Percentiles rank a stretch among this genome's conserved stretches.
phyloP scores from a whole-genome alignment of 257 asterid genomes.

The Nicotiana tomentosiformis region DNA sequence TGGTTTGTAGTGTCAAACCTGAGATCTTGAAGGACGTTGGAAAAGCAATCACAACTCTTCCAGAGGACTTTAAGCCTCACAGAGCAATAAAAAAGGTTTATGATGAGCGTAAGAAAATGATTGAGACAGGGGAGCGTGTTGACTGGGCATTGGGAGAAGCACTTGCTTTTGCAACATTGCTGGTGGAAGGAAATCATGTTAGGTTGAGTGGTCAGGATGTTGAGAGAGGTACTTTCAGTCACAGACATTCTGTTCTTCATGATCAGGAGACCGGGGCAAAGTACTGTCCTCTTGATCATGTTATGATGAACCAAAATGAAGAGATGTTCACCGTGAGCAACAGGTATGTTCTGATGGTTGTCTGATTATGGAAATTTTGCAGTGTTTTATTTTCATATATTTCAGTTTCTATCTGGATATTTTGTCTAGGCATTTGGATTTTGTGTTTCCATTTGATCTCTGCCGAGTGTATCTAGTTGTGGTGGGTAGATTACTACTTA shows the following conservation, averaged over 20 bases:
- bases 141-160: slow-evolving; percentile 99
- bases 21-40: slow-evolving; percentile 92
- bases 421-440: background rate
- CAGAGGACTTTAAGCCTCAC: slow-evolving; percentile 76
- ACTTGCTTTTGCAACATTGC: slow-evolving; percentile 93
- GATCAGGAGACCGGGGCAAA: slow-evolving; percentile 84
- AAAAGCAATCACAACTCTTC: slow-evolving; percentile 74
- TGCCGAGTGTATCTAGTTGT: background rate
- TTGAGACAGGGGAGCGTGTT: slow-evolving; percentile 88
- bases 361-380: background rate
- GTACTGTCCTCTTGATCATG: slow-evolving; percentile 94
- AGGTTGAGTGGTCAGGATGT: slow-evolving; percentile 99
- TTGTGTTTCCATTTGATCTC: background rate
- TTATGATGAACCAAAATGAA: slow-evolving; percentile 76
- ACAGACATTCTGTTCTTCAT: slow-evolving; percentile 86
- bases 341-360: slow-evolving; percentile 43
- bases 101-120: slow-evolving; percentile 91
- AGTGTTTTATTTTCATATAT: background rate
- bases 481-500: background rate
- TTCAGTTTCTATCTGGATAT: background rate
- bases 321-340: slow-evolving; percentile 99
- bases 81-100: slow-evolving; percentile 77
- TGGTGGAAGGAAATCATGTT: slow-evolving; percentile 96
- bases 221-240: slow-evolving; percentile 98
- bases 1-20: slow-evolving; percentile 67